Evolutionary conservation across 176 grass and related monocot species (phyloP).

Genomic region (Pontederia paniculata): DNA sequence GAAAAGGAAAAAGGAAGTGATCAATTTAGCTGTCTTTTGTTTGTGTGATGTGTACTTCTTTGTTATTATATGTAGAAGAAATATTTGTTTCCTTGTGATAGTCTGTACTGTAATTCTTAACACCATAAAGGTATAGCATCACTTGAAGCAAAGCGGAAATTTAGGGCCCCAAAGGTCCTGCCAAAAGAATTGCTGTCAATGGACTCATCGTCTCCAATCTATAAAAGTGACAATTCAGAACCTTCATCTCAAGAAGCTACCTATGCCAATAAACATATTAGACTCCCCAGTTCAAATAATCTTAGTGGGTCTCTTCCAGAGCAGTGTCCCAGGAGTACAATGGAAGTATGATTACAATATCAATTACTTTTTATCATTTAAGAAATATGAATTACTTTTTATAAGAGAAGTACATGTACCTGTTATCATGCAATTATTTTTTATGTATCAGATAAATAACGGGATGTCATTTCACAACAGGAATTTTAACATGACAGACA

Average conservation of each 20-base stretch:
- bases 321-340: conserved; percentile 10
- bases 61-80: too few relatives aligned
- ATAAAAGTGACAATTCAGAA: conserved; percentile 33
- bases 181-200: conserved; percentile 33
- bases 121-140: conserved; percentile 67
- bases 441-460: too few relatives aligned
- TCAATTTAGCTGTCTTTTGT: too few relatives aligned
- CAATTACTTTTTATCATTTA: background rate
- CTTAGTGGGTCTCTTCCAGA: conserved; percentile 22
- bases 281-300: conserved; percentile 8
- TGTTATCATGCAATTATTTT: too few relatives aligned
- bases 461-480: too few relatives aligned
- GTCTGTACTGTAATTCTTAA: conserved; percentile 40
- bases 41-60: too few relatives aligned
- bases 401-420: too few relatives aligned
- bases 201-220: conserved; percentile 27
- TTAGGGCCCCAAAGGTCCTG: conserved; percentile 69
- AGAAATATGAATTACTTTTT: too few relatives aligned
- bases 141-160: conserved; percentile 83
- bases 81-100: background rate
- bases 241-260: conserved; percentile 47
- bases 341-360: conserved; percentile 7
- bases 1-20: too few relatives aligned
- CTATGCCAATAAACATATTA: background rate
- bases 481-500: too few relatives aligned